phyloP scores from a whole-genome alignment of 805 yeast genomes.

The Saccharomycopsis sp. region DNA sequence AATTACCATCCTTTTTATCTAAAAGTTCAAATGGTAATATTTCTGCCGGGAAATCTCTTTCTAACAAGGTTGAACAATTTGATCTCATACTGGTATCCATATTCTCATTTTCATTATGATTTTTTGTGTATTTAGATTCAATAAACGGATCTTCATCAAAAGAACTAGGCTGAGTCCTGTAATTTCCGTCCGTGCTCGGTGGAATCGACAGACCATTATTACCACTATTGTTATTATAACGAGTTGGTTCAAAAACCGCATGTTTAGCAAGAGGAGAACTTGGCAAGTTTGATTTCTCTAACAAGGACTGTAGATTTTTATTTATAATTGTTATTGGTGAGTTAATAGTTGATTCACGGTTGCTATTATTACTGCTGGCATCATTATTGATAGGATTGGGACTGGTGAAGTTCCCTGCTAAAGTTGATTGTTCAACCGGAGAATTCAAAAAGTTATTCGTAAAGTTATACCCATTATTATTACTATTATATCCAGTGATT shows the following conservation, averaged over 20 bases:
- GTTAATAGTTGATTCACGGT: background rate
- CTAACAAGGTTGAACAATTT: conserved; percentile 17
- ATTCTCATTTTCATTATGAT: background rate
- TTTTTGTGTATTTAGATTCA: background rate
- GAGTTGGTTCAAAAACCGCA: background rate
- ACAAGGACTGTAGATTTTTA: conserved; percentile 6
- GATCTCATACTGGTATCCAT: background rate
- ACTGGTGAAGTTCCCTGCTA: background rate
- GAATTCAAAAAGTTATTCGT: conserved; percentile 19
- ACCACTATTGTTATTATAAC: too few relatives aligned
- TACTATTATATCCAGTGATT: conserved; percentile 17
- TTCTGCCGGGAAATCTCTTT: conserved; percentile 22
- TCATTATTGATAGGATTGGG: background rate
- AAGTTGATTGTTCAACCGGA: conserved; percentile 8
- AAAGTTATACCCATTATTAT: conserved; percentile 19
- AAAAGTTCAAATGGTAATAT: conserved; percentile 21
- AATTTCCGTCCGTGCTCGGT: too few relatives aligned
- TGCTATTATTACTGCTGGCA: background rate
- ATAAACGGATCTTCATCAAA: conserved; percentile 15
- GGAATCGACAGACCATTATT: too few relatives aligned
- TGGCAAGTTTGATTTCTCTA: too few relatives aligned
- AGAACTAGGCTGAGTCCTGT: conserved; percentile 21
- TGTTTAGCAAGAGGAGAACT: background rate
- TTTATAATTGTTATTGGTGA: conserved; percentile 16
- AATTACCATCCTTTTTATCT: conserved; percentile 19